Evolutionary conservation across 2,329 filamentous ascomycete species (phyloP).

Genomic region (Fusarium nisikadoi): DNA sequence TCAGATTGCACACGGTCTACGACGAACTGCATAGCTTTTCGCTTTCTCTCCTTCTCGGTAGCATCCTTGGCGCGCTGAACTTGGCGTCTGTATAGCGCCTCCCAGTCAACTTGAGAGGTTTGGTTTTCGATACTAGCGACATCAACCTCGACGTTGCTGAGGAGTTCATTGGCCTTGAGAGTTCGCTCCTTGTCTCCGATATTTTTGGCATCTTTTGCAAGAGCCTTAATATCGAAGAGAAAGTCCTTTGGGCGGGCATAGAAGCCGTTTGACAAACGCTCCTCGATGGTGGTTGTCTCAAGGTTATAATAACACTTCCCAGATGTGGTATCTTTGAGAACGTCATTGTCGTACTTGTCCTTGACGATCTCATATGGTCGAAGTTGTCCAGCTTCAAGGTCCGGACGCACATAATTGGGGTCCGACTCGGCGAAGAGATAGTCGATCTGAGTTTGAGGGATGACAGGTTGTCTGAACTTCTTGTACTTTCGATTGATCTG

Average conservation of each 20-base stretch:
- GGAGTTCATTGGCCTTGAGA: constrained; percentile 89
- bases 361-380: constrained; percentile 83
- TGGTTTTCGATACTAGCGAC: constrained; percentile 79
- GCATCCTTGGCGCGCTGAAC: constrained; percentile 69
- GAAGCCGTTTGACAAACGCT: constrained; percentile 95
- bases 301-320: constrained; percentile 95
- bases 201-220: constrained; percentile 86
- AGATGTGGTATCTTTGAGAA: constrained; percentile 78
- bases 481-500: constrained; percentile 92
- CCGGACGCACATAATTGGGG: constrained; percentile 72
- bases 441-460: constrained; percentile 77
- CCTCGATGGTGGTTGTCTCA: constrained; percentile 91
- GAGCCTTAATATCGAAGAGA: constrained; percentile 82
- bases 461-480: constrained; percentile 83
- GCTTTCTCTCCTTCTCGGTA: constrained; percentile 71
- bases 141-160: constrained; percentile 94
- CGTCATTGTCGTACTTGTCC: constrained; percentile 81
- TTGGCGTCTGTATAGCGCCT: constrained; percentile 81
- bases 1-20: constrained; percentile 63
- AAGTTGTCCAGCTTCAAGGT: constrained; percentile 63
- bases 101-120: constrained; percentile 78
- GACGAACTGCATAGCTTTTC: constrained; percentile 68
- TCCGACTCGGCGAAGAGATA: constrained; percentile 89
- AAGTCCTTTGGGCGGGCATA: constrained; percentile 94
- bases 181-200: constrained; percentile 85